phyloP scores from a whole-genome alignment of 768 basidiomycete genomes.

The Suillus lakei region DNA sequence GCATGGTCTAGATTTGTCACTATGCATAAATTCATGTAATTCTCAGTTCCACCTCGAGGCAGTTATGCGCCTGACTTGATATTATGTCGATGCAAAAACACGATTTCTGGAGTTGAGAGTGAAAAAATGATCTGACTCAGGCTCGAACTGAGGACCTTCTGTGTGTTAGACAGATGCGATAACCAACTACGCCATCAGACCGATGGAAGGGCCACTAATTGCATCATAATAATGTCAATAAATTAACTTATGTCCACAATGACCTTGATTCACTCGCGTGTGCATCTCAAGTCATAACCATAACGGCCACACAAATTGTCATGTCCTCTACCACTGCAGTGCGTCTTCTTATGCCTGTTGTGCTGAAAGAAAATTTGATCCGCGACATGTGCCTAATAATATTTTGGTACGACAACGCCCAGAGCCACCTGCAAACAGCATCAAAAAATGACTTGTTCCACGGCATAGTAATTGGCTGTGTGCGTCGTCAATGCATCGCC shows the following conservation, averaged over 20 bases:
- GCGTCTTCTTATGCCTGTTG: too few relatives aligned
- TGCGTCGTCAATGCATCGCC: too few relatives aligned
- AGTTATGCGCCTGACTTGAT: background rate
- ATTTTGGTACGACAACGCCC: too few relatives aligned
- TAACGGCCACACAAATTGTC: background rate
- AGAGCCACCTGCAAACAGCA: too few relatives aligned
- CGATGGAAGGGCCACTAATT: background rate
- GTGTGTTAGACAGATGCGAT: slow-evolving; percentile 77
- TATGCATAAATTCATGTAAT: slow-evolving; percentile 9
- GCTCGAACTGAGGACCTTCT: slow-evolving; percentile 69
- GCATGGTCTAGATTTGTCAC: background rate
- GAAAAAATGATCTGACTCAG: slow-evolving; percentile 43
- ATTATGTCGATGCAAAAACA: background rate
- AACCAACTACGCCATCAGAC: slow-evolving; percentile 68
- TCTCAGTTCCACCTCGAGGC: background rate
- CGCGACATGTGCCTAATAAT: background rate
- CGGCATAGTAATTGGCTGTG: too few relatives aligned
- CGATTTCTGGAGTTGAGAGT: background rate
- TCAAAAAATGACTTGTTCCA: too few relatives aligned
- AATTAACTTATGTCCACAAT: too few relatives aligned
- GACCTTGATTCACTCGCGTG: too few relatives aligned
- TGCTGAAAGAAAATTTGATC: too few relatives aligned
- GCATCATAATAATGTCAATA: background rate
- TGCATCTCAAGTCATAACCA: background rate
- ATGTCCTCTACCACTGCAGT: background rate